Base-by-base conservation (phyloP, 2,329 filamentous ascomycete genomes). In the Xylariaceae sp. region DNA sequence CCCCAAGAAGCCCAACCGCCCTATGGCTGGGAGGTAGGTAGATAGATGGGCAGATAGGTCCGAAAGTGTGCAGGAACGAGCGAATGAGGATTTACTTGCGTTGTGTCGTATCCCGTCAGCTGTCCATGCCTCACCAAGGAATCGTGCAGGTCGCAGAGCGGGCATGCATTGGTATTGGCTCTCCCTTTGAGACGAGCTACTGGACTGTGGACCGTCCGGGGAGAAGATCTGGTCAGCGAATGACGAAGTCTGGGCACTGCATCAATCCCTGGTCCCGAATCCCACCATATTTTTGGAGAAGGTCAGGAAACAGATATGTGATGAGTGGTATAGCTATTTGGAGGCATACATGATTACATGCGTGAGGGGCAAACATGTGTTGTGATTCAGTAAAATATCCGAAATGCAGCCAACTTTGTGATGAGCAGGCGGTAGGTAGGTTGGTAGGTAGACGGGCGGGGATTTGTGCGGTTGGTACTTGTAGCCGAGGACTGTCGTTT, bases 111-210 rank as follows among this genome's bases (percentile, higher is more conserved):
- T 41, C 44, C 39, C 35, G 53, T 47, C 48, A 52, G 54, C 56
- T 54, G 54, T 47, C 51, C 48, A 54, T 54, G 45, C 43, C 51
- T 50, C 48, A 34, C 42, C 50, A 40, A 56, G 50, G 51, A 56
- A 59, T 54, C 41, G 50, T 51, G 56, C 54, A 51, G 50, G 50
- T 39, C 54, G 46, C 50, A 48, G 56, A 47, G 51, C 43, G 41
- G 19, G 42, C 56, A 39, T 48, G 50, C 56, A 56, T 56, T 51
- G 54, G 56, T 48, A 54, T 56, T 51, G 54, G 56, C 51, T 50
- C 50, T 41, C 53, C 40, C 3, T 34, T 44, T 39, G 26, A 49
- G 40, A 46, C 30, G 44, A 40, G 31, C 34, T 47, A 31, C 30
- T 48, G 37, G 31, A 32, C 54, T 54, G 54, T 47, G 32, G 37